Conservation (phyloP, 1,139 yeast species). For the Pichia sp. region DNA sequence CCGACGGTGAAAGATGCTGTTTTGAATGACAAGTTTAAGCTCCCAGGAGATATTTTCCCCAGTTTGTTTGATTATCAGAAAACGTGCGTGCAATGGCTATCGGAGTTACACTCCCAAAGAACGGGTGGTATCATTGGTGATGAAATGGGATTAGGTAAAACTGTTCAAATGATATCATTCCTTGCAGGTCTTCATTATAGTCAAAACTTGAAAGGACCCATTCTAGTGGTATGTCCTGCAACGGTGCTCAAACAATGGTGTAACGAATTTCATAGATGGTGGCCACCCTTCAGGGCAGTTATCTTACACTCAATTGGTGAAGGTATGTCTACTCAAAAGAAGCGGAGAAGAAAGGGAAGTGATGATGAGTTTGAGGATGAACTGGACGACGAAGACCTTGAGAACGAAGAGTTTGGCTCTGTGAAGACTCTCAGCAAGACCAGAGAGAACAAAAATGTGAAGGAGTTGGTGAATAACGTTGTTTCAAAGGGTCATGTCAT, state of each 20-base stretch:
- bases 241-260: conserved; percentile 97
- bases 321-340: conserved; percentile 46
- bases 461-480: conserved; percentile 43
- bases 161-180: conserved; percentile 86
- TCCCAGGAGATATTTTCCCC: conserved; percentile 90
- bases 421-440: conserved; percentile 22
- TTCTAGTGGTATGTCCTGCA: conserved; percentile 89
- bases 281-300: conserved; percentile 90
- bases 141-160: conserved; percentile 97
- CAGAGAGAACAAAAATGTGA: conserved; percentile 36
- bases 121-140: conserved; percentile 96
- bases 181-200: conserved; percentile 87
- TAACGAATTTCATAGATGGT: conserved; percentile 91
- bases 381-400: conserved; percentile 30
- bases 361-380: conserved; percentile 22
- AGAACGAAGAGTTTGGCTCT: conserved; percentile 26
- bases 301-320: conserved; percentile 89
- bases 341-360: conserved; percentile 6
- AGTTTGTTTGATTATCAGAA: conserved; percentile 87
- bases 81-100: conserved; percentile 76
- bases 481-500: conserved; percentile 67
- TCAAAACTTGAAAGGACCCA: conserved; percentile 66
- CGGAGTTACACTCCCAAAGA: conserved; percentile 79
- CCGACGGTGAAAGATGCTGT: conserved; percentile 72
- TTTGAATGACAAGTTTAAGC: conserved; percentile 56